Evolutionary conservation across 2,329 filamentous ascomycete species (phyloP), one percentile per base, ranked within the genome.

Genomic region (Fusarium concolor): DNA sequence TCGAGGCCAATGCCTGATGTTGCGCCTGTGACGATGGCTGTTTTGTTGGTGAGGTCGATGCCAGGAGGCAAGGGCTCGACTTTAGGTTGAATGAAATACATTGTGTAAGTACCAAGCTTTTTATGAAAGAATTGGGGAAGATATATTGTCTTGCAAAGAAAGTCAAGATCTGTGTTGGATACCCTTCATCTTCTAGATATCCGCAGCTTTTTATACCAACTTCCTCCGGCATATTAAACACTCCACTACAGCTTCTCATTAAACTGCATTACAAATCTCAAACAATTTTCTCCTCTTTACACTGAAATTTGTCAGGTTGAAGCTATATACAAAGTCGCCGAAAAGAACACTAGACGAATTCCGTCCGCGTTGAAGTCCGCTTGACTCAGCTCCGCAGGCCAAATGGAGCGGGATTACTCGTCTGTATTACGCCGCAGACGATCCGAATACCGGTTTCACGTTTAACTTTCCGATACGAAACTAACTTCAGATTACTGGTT

Each of bases 1-100:
- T 82, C 81, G 1, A 80, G 71, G 2, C 82, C 82, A 0, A 84
- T 71, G 3, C 83, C 82, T 6, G 73, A 73, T 56, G 81, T 84
- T 42, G 80, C 76, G n/a, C 82, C 83, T 0, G 81, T 83, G 44
- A 84, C 75, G 31, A 84, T 76, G 49, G 78, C 72, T 1, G 75
- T 79, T 43, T 78, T 67, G 31, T 72, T 72, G 24, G 39, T 31
- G 20, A 75, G 60, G 50, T 75, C 54, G 7, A 71, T 67, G 33
- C 61, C 67, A 1, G 61, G 11, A 2, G 71, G 59, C 3, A 74
- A 31, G 9, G 63, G 63, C 2, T 58, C 37, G 11, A 73, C 53
- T 15, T 50, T 31, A 0, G 68, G 59, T n/a, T 68, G 66, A 10
- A 54, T 29, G 3, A 72, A 10, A 18, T 49, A 52, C 57, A 69